phyloP scores from a whole-genome alignment of 805 yeast species.

The Candida sonorensis region DNA sequence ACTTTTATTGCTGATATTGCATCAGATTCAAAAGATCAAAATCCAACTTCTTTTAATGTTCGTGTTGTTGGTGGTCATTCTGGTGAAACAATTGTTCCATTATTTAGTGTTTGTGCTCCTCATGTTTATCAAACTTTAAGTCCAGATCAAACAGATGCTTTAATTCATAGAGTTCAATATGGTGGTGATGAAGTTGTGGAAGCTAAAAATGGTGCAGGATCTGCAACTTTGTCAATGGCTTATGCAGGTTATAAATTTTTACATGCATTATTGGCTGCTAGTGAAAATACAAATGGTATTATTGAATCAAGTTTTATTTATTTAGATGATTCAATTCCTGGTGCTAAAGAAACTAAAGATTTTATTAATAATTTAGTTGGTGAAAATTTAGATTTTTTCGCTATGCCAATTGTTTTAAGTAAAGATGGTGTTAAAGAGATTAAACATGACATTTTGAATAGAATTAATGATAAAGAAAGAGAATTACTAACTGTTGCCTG shows the following conservation, averaged over 20 bases:
- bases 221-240: slow-evolving; percentile 91
- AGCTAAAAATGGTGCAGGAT: slow-evolving; percentile 92
- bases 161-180: slow-evolving; percentile 83
- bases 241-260: slow-evolving; percentile 79
- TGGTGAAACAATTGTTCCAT: slow-evolving; percentile 89
- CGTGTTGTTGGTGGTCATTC: slow-evolving; percentile 94
- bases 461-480: slow-evolving; percentile 45
- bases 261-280: slow-evolving; percentile 56
- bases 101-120: slow-evolving; percentile 44
- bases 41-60: slow-evolving; percentile 49
- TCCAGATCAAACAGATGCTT: slow-evolving; percentile 38
- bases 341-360: slow-evolving; percentile 45
- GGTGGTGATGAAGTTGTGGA: slow-evolving; percentile 96
- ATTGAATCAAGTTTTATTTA: slow-evolving; percentile 63
- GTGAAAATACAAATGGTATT: slow-evolving; percentile 56
- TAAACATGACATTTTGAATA: slow-evolving; percentile 44
- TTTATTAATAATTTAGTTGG: slow-evolving; percentile 28
- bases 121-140: slow-evolving; percentile 22
- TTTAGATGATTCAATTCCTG: slow-evolving; percentile 41
- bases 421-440: slow-evolving; percentile 50
- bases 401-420: slow-evolving; percentile 56
- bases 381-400: slow-evolving; percentile 37
- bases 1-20: slow-evolving; percentile 61
- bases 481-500: slow-evolving; percentile 48
- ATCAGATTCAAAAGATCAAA: slow-evolving; percentile 26